Base-by-base conservation (phyloP, 768 basidiomycete species). In the Flagelloscypha sp. region DNA sequence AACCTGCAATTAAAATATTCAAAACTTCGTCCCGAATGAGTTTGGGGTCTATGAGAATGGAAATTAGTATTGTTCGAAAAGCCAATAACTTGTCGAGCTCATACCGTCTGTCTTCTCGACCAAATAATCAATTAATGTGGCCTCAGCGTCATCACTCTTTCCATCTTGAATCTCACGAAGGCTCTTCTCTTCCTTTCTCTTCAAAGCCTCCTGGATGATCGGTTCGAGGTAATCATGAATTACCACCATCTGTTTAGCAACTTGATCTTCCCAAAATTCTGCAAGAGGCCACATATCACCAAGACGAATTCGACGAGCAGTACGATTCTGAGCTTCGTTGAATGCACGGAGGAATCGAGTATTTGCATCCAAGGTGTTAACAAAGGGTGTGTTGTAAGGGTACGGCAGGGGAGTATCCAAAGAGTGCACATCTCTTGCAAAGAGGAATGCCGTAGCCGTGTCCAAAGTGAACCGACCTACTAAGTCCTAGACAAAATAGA, bases 21-120 rank as follows among this genome's bases (percentile, higher is more conserved):
- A 88, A 64, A 9, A 88, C 55, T 43, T 89, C 81, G 56, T 88
- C 83, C 15, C 81, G 74, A 36, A 90, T 82, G 27, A 76, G 53
- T 6, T 71, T 62, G 8, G 58, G 58, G 49, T 87, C 84, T 87
- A 46, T 39, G 39, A 12, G 34, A 34, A 33, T 24, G 17, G 41
- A 2, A 13, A 16, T n/a, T 4, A 13, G 20, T 24, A 18, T 34
- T 10, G 32, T 32, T 21, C 7, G 6, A 33, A 27, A 35, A 35
- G n/a, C n/a, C n/a, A n/a, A n/a, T n/a, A n/a, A n/a, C n/a, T n/a
- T n/a, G n/a, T n/a, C 30, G 22, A 36, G 12, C 13, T 49, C 63
- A 38, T 41, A 79, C 80, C 76, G 30, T 79, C 64, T 1, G 79
- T 81, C 42, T 69, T 72, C 36, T 76, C 74, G 2, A 73, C 72